Percentiles rank a stretch among this genome's conserved stretches.
phyloP scores from a whole-genome alignment of 306 rosid genomes.

The Prunus padus region DNA sequence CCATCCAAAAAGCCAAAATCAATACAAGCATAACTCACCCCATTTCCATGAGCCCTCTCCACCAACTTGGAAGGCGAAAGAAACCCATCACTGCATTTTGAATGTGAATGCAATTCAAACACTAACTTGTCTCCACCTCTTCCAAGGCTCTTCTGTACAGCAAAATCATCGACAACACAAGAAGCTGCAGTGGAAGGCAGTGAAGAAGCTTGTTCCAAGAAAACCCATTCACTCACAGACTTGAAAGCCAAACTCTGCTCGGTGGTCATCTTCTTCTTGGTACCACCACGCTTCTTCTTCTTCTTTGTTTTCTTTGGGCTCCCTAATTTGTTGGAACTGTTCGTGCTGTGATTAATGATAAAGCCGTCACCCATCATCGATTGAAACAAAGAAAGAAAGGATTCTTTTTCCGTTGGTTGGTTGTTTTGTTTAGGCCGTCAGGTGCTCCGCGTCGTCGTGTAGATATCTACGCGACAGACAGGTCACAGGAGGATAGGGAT shows the following conservation, averaged over 20 bases:
- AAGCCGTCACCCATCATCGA: conserved; percentile 50
- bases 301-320: conserved; percentile 41
- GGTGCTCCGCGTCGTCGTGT: too few species aligned
- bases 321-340: neutral
- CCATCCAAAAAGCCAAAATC: too few species aligned
- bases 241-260: conserved; percentile 74
- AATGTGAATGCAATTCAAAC: conserved; percentile 89
- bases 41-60: conserved; percentile 79
- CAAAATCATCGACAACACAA: conserved; percentile 79
- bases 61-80: conserved; percentile 84
- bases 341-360: neutral
- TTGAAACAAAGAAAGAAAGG: neutral
- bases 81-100: conserved; percentile 94
- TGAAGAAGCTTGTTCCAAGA: conserved; percentile 48
- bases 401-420: too few species aligned
- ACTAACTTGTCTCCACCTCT: conserved; percentile 62
- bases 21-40: conserved; percentile 45
- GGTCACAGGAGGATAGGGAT: neutral
- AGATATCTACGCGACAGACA: neutral
- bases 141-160: conserved; percentile 62
- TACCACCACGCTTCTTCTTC: conserved; percentile 76
- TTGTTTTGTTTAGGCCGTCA: too few species aligned
- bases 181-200: conserved; percentile 44
- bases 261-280: conserved; percentile 82
- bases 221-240: conserved; percentile 81